A percentile compares a stretch with the other conserved stretches of the same genome.
Evolutionary conservation across 1,284 basidiomycete species (phyloP).

Genomic region (Austroboletus rostrupii): DNA sequence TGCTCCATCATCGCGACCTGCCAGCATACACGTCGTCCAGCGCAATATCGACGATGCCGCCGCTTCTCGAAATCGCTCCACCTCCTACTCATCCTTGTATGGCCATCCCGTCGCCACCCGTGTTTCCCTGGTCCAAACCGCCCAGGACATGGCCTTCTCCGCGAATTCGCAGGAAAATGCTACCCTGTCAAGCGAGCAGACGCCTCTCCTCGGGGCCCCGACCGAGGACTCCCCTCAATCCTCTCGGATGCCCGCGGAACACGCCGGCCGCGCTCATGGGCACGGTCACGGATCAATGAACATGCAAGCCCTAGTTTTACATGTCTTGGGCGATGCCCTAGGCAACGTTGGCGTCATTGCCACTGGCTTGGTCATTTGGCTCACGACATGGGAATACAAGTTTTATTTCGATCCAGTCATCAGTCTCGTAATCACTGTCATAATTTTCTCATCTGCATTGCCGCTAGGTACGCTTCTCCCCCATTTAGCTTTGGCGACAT

Average conservation of each 20-base stretch:
- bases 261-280: slow-evolving; percentile 22
- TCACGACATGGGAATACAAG: slow-evolving; percentile 73
- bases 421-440: slow-evolving; percentile 91
- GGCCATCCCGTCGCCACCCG: slow-evolving; percentile 88
- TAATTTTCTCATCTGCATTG: slow-evolving; percentile 94
- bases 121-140: slow-evolving; percentile 83
- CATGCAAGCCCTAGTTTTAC: slow-evolving; percentile 92
- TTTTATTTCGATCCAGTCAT: slow-evolving; percentile 94
- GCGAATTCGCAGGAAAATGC: slow-evolving; percentile 26
- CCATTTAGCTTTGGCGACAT: slow-evolving; percentile 6
- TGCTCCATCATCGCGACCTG: slow-evolving; percentile 27
- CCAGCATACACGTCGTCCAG: slow-evolving; percentile 20
- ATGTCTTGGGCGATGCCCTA: slow-evolving; percentile 94
- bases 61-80: slow-evolving; percentile 39
- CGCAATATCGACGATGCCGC: slow-evolving; percentile 21
- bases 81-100: slow-evolving; percentile 64
- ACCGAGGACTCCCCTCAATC: slow-evolving; percentile 9
- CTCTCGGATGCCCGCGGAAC: slow-evolving; percentile 19
- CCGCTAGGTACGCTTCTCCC: slow-evolving; percentile 70
- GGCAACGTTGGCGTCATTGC: slow-evolving; percentile 98
- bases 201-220: slow-evolving; percentile 36
- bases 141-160: slow-evolving; percentile 68
- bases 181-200: slow-evolving; percentile 31
- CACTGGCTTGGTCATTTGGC: slow-evolving; percentile 91
- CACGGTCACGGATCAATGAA: slow-evolving; percentile 86